phyloP scores from a whole-genome alignment of 2,329 filamentous ascomycete species.

The Cladosporium cucumerinum region DNA sequence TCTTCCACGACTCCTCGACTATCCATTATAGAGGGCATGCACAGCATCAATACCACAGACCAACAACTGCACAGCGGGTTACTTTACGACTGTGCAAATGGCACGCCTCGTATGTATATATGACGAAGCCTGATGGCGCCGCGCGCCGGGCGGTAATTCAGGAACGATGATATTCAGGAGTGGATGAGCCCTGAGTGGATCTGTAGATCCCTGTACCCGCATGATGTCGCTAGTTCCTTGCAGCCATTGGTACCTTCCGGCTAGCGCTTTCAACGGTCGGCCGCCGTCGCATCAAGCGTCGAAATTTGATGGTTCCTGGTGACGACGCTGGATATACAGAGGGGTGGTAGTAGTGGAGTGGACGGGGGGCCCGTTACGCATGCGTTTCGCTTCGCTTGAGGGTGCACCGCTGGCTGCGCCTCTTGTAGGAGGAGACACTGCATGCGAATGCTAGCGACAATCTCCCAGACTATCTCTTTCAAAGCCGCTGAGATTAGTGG shows the following conservation, averaged over 20 bases:
- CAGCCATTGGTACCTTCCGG: constrained; percentile 2
- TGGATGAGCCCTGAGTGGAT: constrained; percentile 1
- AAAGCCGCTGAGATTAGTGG: neutral
- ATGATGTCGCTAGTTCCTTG: neutral
- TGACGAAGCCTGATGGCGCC: constrained; percentile 1
- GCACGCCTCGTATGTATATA: neutral
- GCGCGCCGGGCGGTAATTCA: neutral
- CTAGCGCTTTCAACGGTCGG: constrained; percentile 5
- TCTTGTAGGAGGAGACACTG: neutral
- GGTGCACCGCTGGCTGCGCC: no score
- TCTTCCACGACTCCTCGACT: neutral
- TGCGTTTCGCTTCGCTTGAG: neutral
- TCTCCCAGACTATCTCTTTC: neutral
- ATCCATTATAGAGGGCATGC: neutral
- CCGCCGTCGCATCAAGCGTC: constrained; percentile 1
- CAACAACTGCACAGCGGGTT: neutral
- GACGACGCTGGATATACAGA: constrained; percentile 12
- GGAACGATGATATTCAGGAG: constrained; percentile 14
- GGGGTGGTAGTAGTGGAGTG: no score
- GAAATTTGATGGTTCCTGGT: constrained; percentile 11
- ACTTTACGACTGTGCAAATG: neutral
- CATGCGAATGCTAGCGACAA: neutral
- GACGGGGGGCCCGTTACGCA: no score
- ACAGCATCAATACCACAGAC: neutral
- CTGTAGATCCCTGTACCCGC: constrained; percentile 15